phyloP scores from a whole-genome alignment of 345 rosid genomes.

The Punica granatum region DNA sequence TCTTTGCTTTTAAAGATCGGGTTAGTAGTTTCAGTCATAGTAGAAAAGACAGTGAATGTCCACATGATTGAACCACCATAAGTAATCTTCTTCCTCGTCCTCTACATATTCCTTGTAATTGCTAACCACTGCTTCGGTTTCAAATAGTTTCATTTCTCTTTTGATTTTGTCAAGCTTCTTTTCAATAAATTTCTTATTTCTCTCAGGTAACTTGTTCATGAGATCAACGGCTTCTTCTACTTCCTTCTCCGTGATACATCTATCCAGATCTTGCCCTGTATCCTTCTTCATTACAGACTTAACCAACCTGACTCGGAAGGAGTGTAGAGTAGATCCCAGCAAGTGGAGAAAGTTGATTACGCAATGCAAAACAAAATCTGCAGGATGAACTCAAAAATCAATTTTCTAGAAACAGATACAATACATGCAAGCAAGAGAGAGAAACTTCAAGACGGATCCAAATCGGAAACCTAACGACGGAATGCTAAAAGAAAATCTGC shows the following conservation, averaged over 20 bases:
- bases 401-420: too few relatives aligned
- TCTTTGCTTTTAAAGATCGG: background rate
- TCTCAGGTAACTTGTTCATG: conserved; percentile 49
- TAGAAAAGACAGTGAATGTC: conserved; percentile 2
- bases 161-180: conserved; percentile 72
- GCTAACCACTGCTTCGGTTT: conserved; percentile 89
- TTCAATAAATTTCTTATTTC: conserved; percentile 59
- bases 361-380: too few relatives aligned
- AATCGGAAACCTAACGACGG: too few relatives aligned
- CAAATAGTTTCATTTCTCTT: conserved; percentile 86
- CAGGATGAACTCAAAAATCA: too few relatives aligned
- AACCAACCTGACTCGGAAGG: too few relatives aligned
- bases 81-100: conserved; percentile 70
- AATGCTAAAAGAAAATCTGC: too few relatives aligned
- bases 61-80: conserved; percentile 80
- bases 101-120: conserved; percentile 80
- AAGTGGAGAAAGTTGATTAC: too few relatives aligned
- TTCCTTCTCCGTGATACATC: conserved; percentile 93
- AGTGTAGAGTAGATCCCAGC: too few relatives aligned
- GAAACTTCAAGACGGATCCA: too few relatives aligned
- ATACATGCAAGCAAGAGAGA: too few relatives aligned
- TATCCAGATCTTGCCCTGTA: conserved; percentile 79
- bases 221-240: conserved; percentile 74
- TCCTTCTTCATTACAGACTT: conserved; percentile 77
- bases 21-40: background rate